Conservation (phyloP, 352 stramenopile species). For the Globisporangium orthogonon region DNA sequence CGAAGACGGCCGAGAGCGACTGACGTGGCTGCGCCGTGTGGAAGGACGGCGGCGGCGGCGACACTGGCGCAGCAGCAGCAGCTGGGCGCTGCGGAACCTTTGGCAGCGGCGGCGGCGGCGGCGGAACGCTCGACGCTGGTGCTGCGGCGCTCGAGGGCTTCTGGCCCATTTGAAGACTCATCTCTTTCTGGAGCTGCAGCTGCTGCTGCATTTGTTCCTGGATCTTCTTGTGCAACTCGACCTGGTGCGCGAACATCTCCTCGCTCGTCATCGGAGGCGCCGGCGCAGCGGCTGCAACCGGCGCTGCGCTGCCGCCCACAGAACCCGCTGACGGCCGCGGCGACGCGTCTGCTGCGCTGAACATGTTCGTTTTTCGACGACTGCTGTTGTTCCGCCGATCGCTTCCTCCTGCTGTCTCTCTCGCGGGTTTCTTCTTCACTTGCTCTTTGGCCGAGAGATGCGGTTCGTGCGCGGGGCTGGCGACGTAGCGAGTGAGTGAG, state of each 20-base stretch:
- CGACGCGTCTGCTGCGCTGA: not conserved
- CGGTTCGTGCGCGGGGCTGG: not conserved
- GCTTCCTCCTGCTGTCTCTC: too few species aligned
- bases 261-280: slow-evolving; percentile 59
- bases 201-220: slow-evolving; percentile 85
- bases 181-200: slow-evolving; percentile 83
- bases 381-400: not conserved
- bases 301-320: slow-evolving; percentile 6
- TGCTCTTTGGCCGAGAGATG: not conserved
- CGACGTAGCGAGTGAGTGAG: not conserved
- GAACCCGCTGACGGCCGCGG: slow-evolving; percentile 1
- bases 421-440: too few species aligned
- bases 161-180: slow-evolving; percentile 65
- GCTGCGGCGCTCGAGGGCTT: slow-evolving; percentile 5
- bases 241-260: slow-evolving; percentile 72
- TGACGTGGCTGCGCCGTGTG: slow-evolving; percentile 13
- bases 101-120: not conserved
- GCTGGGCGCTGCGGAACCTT: slow-evolving; percentile 1
- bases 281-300: not conserved
- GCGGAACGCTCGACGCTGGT: not conserved
- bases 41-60: slow-evolving; percentile 20
- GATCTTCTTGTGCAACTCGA: slow-evolving; percentile 80
- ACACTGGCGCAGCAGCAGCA: slow-evolving; percentile 1
- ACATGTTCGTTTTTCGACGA: not conserved
- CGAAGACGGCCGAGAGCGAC: slow-evolving; percentile 54